Evolutionary conservation across 192 early-diverging fungal genomes (phyloP).

Genomic region (Geranomyces michiganensis): DNA sequence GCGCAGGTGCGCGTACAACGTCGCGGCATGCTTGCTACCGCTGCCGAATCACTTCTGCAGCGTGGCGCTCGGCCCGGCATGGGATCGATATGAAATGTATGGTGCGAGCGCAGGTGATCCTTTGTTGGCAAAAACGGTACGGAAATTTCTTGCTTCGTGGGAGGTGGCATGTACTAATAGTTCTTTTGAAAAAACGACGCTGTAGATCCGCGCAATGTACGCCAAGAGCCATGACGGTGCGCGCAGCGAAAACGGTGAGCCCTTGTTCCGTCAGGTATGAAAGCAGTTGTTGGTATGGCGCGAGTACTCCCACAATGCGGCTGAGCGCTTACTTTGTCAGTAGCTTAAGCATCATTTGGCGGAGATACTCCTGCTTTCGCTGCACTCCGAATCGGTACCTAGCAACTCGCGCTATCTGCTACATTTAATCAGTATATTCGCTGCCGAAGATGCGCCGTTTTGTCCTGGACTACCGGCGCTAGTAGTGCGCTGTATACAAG

Average conservation of each 20-base stretch:
- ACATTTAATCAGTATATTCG: slow-evolving; percentile 71
- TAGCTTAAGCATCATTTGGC: slow-evolving; percentile 71
- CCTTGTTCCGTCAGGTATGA: background rate
- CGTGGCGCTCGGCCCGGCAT: slow-evolving; percentile 50
- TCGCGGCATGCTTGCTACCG: slow-evolving; percentile 66
- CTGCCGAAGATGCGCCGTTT: slow-evolving; percentile 73
- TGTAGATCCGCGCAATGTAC: slow-evolving; percentile 29
- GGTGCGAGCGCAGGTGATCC: slow-evolving; percentile 5
- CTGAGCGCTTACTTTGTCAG: too few species aligned
- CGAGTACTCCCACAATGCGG: too few species aligned
- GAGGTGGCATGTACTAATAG: too few species aligned
- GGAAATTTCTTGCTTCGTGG: background rate
- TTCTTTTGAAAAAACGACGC: background rate
- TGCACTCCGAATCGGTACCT: slow-evolving; percentile 64
- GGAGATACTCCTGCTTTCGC: slow-evolving; percentile 67
- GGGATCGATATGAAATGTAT: slow-evolving; percentile 25
- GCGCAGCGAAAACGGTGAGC: background rate
- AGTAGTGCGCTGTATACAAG: slow-evolving; percentile 72
- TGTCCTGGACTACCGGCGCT: slow-evolving; percentile 71
- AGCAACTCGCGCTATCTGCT: slow-evolving; percentile 69
- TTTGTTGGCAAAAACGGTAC: slow-evolving; percentile 27
- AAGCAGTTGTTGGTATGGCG: too few species aligned
- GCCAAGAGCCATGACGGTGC: background rate
- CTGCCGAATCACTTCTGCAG: slow-evolving; percentile 72
- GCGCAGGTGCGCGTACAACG: slow-evolving; percentile 65